phyloP scores from a whole-genome alignment of 2,329 filamentous ascomycete genomes.

The Ascochyta rabiei region DNA sequence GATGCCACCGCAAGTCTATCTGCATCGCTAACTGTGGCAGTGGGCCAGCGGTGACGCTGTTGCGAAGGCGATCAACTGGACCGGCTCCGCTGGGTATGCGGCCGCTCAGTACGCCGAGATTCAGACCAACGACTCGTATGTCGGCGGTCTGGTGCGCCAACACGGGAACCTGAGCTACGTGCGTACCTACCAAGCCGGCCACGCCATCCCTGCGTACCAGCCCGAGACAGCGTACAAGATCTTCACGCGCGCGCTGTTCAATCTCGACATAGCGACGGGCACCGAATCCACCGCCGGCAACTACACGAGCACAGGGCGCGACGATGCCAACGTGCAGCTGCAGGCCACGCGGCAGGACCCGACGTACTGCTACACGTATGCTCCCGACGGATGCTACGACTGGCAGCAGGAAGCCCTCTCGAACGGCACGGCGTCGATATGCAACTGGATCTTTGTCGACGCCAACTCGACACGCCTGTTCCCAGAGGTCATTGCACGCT shows the following conservation, averaged over 20 bases:
- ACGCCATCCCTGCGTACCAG: constrained; percentile 50
- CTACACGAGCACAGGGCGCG: constrained; percentile 21
- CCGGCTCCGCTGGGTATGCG: constrained; percentile 24
- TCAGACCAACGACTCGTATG: constrained; percentile 44
- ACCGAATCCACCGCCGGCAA: constrained; percentile 8
- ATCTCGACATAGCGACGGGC: constrained; percentile 56
- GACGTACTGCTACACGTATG: constrained; percentile 28
- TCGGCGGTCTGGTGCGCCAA: constrained; percentile 53
- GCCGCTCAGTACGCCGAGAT: constrained; percentile 43
- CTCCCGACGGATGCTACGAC: constrained; percentile 19
- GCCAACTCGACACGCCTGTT: constrained; percentile 26
- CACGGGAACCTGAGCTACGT: constrained; percentile 48
- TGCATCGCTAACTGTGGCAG: constrained; percentile 33
- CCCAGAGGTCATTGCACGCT: constrained; percentile 25
- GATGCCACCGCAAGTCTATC: not conserved
- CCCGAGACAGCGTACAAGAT: constrained; percentile 57
- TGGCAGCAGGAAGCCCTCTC: constrained; percentile 19
- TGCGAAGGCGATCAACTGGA: constrained; percentile 48
- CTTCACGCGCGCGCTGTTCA: constrained; percentile 54
- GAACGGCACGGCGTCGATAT: constrained; percentile 24
- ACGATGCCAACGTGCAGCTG: constrained; percentile 21
- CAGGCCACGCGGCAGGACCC: constrained; percentile 10
- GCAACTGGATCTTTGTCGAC: constrained; percentile 27
- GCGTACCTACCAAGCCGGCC: constrained; percentile 48
- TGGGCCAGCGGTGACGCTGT: constrained; percentile 50